Percentiles rank a stretch among this genome's conserved stretches.
These are phyloP conservation scores for Linderina pennispora DNA, from an alignment of 192 early-diverging fungal genomes.

Conservation along the genomic window DNA sequence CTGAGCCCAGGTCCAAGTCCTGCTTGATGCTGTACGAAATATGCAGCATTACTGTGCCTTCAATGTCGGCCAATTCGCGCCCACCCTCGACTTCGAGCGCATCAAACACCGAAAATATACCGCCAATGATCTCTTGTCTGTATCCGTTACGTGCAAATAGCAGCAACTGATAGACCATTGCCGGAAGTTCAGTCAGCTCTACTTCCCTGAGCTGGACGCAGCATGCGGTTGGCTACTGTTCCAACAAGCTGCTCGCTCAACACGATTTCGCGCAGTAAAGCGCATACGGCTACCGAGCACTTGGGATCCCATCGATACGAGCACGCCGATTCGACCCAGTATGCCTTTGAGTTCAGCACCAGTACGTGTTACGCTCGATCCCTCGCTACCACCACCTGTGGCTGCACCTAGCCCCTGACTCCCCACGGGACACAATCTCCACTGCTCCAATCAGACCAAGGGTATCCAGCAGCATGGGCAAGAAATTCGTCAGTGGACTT, in stretches of 20 bases:
- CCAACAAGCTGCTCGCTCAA: constrained; percentile 9
- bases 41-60: constrained; percentile 67
- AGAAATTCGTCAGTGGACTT: constrained; percentile 2
- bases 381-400: neutral
- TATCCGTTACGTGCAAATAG: constrained; percentile 58
- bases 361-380: constrained; percentile 16
- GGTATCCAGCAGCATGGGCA: constrained; percentile 38
- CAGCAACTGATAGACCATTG: constrained; percentile 63
- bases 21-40: constrained; percentile 67
- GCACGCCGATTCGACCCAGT: constrained; percentile 41
- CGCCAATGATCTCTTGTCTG: constrained; percentile 49
- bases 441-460: constrained; percentile 28
- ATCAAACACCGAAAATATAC: constrained; percentile 57
- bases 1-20: constrained; percentile 52
- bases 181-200: constrained; percentile 48
- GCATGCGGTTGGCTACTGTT: constrained; percentile 19
- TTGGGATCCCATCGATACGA: constrained; percentile 29
- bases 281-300: constrained; percentile 21
- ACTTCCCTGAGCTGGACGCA: constrained; percentile 18
- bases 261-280: constrained; percentile 25
- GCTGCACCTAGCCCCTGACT: neutral
- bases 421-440: constrained; percentile 14
- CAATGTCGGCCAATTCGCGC: constrained; percentile 49
- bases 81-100: constrained; percentile 27
- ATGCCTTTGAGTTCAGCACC: constrained; percentile 24